phyloP scores from a whole-genome alignment of 768 basidiomycete genomes.

The Pleurotus tuoliensis region DNA sequence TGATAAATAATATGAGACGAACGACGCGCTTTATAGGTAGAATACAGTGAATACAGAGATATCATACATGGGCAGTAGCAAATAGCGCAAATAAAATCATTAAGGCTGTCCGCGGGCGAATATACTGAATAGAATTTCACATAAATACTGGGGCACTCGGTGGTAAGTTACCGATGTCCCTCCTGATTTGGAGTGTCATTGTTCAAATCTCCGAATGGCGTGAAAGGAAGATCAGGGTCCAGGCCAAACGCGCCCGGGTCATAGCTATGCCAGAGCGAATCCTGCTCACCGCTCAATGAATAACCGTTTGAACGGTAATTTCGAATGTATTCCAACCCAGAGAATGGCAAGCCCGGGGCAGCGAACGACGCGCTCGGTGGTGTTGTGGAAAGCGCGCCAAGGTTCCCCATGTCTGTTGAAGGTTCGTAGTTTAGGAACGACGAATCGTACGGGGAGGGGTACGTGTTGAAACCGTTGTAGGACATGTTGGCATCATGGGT shows the following conservation, averaged over 20 bases:
- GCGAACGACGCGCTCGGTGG: constrained; percentile 64
- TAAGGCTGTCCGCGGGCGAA: constrained; percentile 10
- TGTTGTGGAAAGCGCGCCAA: constrained; percentile 48
- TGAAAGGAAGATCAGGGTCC: constrained; percentile 77
- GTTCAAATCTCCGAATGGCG: constrained; percentile 36
- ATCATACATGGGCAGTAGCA: constrained; percentile 6
- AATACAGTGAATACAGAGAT: constrained; percentile 11
- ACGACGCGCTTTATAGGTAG: constrained; percentile 10
- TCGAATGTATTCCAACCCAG: constrained; percentile 78
- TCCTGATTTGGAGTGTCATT: constrained; percentile 30
- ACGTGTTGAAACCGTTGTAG: constrained; percentile 42
- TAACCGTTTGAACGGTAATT: constrained; percentile 64
- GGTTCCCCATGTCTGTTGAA: constrained; percentile 31
- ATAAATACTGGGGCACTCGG: constrained; percentile 1
- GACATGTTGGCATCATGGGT: constrained; percentile 36
- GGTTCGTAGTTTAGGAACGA: constrained; percentile 34
- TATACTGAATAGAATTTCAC: not conserved
- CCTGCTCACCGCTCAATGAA: constrained; percentile 38
- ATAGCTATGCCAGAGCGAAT: constrained; percentile 58
- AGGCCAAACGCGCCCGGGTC: constrained; percentile 71
- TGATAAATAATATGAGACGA: not conserved
- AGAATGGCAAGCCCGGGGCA: constrained; percentile 76
- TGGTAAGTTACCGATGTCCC: constrained; percentile 22
- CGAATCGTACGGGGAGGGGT: constrained; percentile 37
- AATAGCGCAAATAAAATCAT: constrained; percentile 4